Conservation (phyloP, 192 early-diverging fungal genomes). For the Gamsiella multidivaricata region DNA sequence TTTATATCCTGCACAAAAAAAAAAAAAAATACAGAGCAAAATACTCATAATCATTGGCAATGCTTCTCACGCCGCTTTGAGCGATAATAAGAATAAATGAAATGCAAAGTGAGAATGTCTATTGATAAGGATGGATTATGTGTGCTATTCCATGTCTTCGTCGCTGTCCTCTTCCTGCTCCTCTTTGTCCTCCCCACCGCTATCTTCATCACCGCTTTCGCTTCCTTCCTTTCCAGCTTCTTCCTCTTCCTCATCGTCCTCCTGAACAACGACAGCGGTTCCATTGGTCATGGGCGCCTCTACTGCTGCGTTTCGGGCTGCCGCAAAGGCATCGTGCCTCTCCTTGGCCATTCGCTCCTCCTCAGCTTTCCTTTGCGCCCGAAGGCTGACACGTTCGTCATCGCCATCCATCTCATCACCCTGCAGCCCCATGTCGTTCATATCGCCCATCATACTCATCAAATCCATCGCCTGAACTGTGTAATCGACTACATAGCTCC, state of each 20-base stretch:
- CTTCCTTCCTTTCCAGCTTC: constrained; percentile 2
- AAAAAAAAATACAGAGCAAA: too few species aligned
- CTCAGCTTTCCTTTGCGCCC: constrained; percentile 38
- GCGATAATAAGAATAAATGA: too few species aligned
- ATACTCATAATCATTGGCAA: too few species aligned
- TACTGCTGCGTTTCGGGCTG: constrained; percentile 18
- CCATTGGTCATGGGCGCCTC: not conserved
- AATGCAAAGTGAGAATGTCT: constrained; percentile 37
- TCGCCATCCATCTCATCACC: constrained; percentile 16
- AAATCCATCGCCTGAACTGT: constrained; percentile 90
- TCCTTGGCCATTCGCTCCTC: constrained; percentile 47
- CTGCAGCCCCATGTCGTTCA: constrained; percentile 36
- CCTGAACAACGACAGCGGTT: not conserved
- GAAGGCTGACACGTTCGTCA: constrained; percentile 14
- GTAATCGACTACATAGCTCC: constrained; percentile 90
- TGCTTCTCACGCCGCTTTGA: too few species aligned
- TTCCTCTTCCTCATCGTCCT: constrained; percentile 7
- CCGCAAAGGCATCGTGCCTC: constrained; percentile 46
- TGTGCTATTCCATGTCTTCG: constrained; percentile 49
- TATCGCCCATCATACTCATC: constrained; percentile 54
- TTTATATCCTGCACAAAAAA: not conserved
- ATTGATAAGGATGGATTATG: constrained; percentile 31
- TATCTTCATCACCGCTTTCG: not conserved
- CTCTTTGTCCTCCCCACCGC: constrained; percentile 1
- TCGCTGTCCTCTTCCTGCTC: constrained; percentile 35